Base-by-base conservation (phyloP, 2,329 filamentous ascomycete species). In the Exophiala calicioides region DNA sequence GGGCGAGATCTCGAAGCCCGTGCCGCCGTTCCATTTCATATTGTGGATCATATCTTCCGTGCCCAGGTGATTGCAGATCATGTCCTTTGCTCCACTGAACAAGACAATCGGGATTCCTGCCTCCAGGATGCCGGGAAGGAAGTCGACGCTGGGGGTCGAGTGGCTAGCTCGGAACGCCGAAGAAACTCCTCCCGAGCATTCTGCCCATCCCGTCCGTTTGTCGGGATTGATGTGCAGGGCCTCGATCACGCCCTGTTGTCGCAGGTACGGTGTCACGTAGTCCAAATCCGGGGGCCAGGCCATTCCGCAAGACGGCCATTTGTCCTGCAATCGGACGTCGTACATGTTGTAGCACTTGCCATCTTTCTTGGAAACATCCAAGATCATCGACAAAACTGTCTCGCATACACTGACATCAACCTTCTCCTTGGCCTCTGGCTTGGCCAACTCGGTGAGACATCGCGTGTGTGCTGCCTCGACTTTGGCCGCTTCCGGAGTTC, bases 41-140 rank as follows among this genome's bases (percentile, higher is more conserved):
- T 89, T 90, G 66, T 85, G 82, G 62, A 98, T 95, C 58, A 98
- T 68, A 20, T 86, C 80, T 65, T 98, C 93, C 0, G 93, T 98
- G 48, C 93, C 93, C 21, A 96, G 72, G 64, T 98, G 90, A 66
- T 98, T 98, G 78, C 93, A 98, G 59, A 98, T 97, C 18, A 97
- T 73, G 65, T 98, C 93, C 60, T 95, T 83, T 51, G 90, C 87
- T 41, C 93, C 93, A 2, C 90, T 96, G 72, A 97, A 98, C 15
- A 98, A 80, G 1, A 95, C 72, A 30, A 95, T 78, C 1, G 86
- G 85, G 7, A 97, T 70, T 47, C 68, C 70, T 1, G 93, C 77
- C 55, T 84, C 77, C 7, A 98, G 75, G 13, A 98, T 69, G 3
- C 80, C 84, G 0, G 93, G 91, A 2, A 98, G 74, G 3, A 96